Percentiles rank a stretch among this genome's conserved stretches.
phyloP scores from a whole-genome alignment of 257 asterid species.

The Solanum dulcamara region DNA sequence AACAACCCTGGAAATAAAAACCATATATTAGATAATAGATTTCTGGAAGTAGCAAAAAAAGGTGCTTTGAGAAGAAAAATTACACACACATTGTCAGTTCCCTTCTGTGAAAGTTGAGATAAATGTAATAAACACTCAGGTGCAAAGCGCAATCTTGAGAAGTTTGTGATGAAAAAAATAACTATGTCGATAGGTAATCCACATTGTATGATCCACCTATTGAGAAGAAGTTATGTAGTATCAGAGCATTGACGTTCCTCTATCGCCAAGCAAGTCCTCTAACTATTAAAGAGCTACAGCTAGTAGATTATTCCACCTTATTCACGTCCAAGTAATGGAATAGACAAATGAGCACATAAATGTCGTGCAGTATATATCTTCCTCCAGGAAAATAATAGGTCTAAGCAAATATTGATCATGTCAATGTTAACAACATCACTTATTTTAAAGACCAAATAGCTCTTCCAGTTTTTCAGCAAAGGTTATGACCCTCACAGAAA shows the following conservation, averaged over 20 bases:
- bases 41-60: not conserved
- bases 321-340: not conserved
- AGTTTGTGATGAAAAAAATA: not conserved
- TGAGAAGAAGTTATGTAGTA: not conserved
- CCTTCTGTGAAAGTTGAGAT: not conserved
- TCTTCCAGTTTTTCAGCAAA: not conserved
- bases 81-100: not conserved
- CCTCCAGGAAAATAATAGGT: not conserved
- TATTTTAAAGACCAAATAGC: not conserved
- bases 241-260: not conserved
- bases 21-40: conserved; percentile 4
- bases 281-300: not conserved
- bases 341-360: not conserved
- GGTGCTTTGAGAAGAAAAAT: not conserved
- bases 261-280: not conserved
- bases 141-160: not conserved
- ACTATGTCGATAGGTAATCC: not conserved
- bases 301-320: not conserved
- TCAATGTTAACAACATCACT: not conserved
- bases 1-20: conserved; percentile 69
- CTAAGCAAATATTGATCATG: not conserved
- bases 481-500: not conserved
- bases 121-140: not conserved
- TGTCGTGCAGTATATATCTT: not conserved
- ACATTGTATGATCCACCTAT: not conserved